These are phyloP conservation scores for Wallacemonas sp. DNA, from an alignment of 208 protist species.

Conservation along the genomic window DNA sequence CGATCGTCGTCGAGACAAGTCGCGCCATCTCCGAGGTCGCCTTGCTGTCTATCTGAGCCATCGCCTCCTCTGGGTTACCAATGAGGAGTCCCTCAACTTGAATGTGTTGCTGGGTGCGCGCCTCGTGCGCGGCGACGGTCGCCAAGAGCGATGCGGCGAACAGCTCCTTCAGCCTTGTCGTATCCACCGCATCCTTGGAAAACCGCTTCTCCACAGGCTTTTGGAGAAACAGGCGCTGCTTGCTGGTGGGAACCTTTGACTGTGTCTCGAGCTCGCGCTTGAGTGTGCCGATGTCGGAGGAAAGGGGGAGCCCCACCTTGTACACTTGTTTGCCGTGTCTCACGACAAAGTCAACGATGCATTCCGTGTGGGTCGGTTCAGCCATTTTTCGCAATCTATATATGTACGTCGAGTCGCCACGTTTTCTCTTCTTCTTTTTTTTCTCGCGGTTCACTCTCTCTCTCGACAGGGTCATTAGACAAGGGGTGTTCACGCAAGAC, in stretches of 20 bases:
- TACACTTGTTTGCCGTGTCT: conserved; percentile 15
- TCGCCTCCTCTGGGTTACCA: conserved; percentile 30
- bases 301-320: conserved; percentile 20
- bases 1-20: conserved; percentile 62
- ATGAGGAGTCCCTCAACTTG: conserved; percentile 66
- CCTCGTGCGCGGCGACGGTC: conserved; percentile 20
- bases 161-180: conserved; percentile 33
- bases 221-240: conserved; percentile 74
- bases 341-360: conserved; percentile 20
- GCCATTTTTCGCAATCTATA: background rate
- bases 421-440: background rate
- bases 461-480: no score
- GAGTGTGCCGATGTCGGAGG: conserved; percentile 41
- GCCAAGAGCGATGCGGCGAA: conserved; percentile 20
- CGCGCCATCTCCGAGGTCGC: conserved; percentile 62
- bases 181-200: conserved; percentile 24
- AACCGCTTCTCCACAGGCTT: conserved; percentile 46
- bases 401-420: background rate
- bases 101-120: conserved; percentile 25
- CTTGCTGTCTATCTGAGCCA: conserved; percentile 46
- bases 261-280: conserved; percentile 38
- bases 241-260: conserved; percentile 36
- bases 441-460: no score
- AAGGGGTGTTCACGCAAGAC: no score
- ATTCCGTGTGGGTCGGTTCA: background rate